Base-by-base conservation (phyloP, 2,329 filamentous ascomycete genomes). In the Talaromyces sp. region DNA sequence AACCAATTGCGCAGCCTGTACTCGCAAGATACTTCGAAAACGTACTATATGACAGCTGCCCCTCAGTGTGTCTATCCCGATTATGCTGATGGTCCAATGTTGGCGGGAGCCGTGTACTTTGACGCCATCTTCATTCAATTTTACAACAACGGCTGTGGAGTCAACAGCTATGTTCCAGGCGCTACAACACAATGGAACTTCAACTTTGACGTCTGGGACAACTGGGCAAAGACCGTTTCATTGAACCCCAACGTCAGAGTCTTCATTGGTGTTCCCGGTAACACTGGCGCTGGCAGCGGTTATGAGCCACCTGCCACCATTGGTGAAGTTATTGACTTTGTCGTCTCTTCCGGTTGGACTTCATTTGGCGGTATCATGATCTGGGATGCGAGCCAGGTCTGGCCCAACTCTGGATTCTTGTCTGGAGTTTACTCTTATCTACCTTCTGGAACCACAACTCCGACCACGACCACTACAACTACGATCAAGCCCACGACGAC, bases 41-140 rank as follows among this genome's bases (percentile, higher is more conserved):
- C 72, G 12, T 88, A 81, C 73, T 84, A 83, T 73, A 77, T 91
- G 42, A 85, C 83, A 2, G 86, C 85, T 0, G 87, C 87, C 18
- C 88, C 88, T 0, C 88, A 90, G 75, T 92, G 87, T 69, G 80
- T 82, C 0, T 89, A 84, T 70, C 87, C 88, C 1, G 88, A 90
- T 67, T 75, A 77, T 0, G 82, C 86, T 31, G 81, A 85, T 67
- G 80, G 83, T 62, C 78, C 81, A 4, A 83, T 86, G 72, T 79
- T 89, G 40, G 75, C 81, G 63, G 82, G 79, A 0, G 73, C 76
- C 1, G 83, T 88, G 4, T 68, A 74, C 14, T 83, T 88, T 64
- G 86, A 88, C 70, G 85, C 84, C 33, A 73, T 88, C 65, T 83
- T 83, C 71, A 80, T 88, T 31, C 86, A 89, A 73, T 88, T 88